Percentiles rank a stretch among this genome's conserved stretches.
Conservation (phyloP, 2,329 filamentous ascomycete species). For the Hortaea werneckii region DNA sequence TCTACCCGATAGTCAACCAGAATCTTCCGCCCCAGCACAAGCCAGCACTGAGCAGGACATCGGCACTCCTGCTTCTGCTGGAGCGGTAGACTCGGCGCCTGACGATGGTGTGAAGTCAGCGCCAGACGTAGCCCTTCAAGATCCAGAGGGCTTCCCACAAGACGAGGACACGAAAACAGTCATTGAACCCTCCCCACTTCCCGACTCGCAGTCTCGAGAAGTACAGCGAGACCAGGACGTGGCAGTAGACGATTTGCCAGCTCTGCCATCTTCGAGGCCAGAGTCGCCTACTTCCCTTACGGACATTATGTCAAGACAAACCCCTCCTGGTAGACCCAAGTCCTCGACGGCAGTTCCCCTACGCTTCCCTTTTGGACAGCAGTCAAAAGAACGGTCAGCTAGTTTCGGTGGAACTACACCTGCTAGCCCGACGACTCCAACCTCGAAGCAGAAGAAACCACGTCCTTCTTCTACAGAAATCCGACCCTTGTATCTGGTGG, state of each 20-base stretch:
- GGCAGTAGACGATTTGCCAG: conserved; percentile 2
- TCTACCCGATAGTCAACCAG: conserved; percentile 27
- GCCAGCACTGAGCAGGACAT: conserved; percentile 18
- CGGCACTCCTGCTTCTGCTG: conserved; percentile 24
- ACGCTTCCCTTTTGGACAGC: conserved; percentile 23
- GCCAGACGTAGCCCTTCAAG: background rate
- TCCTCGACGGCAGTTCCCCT: conserved; percentile 28
- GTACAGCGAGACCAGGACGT: background rate
- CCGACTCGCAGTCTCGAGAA: too few relatives aligned
- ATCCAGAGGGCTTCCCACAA: background rate
- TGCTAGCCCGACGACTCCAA: conserved; percentile 12
- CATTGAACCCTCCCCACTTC: too few relatives aligned
- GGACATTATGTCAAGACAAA: conserved; percentile 2
- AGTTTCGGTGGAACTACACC: conserved; percentile 21
- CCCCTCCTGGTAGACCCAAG: conserved; percentile 6
- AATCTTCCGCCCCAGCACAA: conserved; percentile 18
- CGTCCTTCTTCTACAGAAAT: conserved; percentile 45
- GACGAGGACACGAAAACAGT: too few relatives aligned
- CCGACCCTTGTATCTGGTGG: conserved; percentile 72
- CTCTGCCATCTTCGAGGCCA: conserved; percentile 3
- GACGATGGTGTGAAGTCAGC: background rate
- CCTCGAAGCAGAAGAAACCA: conserved; percentile 11
- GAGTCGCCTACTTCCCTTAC: background rate
- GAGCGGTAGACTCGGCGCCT: conserved; percentile 9
- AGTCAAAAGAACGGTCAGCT: conserved; percentile 20